Evolutionary conservation across 768 basidiomycete genomes (phyloP), one percentile per base, ranked within the genome.

Genomic region (Kwoniella heveanensis): DNA sequence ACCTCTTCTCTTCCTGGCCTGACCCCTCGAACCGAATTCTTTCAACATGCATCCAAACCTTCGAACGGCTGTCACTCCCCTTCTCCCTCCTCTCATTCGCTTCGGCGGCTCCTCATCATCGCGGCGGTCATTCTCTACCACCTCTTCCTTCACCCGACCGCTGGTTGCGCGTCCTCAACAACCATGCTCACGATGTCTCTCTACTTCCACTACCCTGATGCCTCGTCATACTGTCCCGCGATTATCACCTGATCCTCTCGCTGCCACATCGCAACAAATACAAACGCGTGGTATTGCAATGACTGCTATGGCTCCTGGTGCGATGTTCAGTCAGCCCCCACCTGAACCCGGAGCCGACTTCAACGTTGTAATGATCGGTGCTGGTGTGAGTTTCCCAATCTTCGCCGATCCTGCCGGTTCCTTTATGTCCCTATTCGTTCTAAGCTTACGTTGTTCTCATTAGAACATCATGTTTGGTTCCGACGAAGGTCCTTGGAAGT

Each of bases 401-500:
- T 17, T 44, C 39, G 39, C 39, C 39, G 39, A 44, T 27, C 25
- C 25, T 13, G 26, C 21, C 21, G 24, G 15, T 15, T 36, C 53
- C 21, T 13, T 36, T 56, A n/a, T 56, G 37, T 21, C 25, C 2
- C 19, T 17, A 19, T 17, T 3, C 39, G 39, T 25, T 49, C n/a
- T 4, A 47, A 8, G 26, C 39, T 37, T 24, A 21, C 54, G 22
- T 5, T 56, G 22, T 49, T 19, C 32, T 6, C 21, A 24, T 22
- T 67, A 79, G 78, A 95, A 96, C 82, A 94, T 97, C 82, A 96
- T 96, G 92, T 98, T 98, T 77, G 94, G 93, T 87, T 78, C 74
- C n/a, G 79, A 79, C 36, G 78, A 79, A 63, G 77, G 80, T 48
- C 77, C 77, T 46, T 80, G 77, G 77, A 79, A 79, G 77, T 77